phyloP scores from a whole-genome alignment of 192 early-diverging fungal species.

The Chytriomyces sp. region DNA sequence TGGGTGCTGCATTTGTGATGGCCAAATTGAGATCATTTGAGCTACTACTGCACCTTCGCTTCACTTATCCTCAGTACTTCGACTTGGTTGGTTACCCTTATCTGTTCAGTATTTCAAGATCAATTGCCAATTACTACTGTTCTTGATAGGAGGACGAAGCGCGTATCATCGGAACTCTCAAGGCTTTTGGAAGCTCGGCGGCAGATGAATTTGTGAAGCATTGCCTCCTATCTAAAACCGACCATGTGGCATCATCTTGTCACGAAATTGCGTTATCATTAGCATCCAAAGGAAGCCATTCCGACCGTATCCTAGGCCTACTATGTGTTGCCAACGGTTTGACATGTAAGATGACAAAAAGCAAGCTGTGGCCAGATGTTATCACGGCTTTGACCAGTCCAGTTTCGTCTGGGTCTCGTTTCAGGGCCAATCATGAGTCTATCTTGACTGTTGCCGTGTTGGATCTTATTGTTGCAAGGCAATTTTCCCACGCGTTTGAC shows the following conservation, averaged over 20 bases:
- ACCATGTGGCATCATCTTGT: not conserved
- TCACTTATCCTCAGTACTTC: not conserved
- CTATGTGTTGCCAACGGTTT: not conserved
- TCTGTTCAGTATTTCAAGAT: not conserved
- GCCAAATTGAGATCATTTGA: not conserved
- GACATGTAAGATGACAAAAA: not conserved
- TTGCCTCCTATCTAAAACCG: not conserved
- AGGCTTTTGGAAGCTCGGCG: not conserved
- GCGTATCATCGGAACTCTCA: not conserved
- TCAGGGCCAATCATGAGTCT: not conserved
- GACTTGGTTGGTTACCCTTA: not conserved
- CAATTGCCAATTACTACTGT: no score
- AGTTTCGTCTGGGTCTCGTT: not conserved
- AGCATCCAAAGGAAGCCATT: not conserved
- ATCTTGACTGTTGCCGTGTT: not conserved
- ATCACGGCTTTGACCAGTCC: not conserved
- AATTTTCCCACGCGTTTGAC: not conserved
- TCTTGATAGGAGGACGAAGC: not conserved
- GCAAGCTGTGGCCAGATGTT: constrained; percentile 1
- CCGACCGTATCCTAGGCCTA: not conserved
- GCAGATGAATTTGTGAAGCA: constrained; percentile 16
- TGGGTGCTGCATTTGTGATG: not conserved
- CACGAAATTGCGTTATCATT: not conserved
- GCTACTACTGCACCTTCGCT: constrained; percentile 1
- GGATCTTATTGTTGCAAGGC: constrained; percentile 3